A percentile compares a stretch with the other conserved stretches of the same genome.
Evolutionary conservation across 2,329 filamentous ascomycete genomes (phyloP).

Genomic region (Aspergillus chevalieri): DNA sequence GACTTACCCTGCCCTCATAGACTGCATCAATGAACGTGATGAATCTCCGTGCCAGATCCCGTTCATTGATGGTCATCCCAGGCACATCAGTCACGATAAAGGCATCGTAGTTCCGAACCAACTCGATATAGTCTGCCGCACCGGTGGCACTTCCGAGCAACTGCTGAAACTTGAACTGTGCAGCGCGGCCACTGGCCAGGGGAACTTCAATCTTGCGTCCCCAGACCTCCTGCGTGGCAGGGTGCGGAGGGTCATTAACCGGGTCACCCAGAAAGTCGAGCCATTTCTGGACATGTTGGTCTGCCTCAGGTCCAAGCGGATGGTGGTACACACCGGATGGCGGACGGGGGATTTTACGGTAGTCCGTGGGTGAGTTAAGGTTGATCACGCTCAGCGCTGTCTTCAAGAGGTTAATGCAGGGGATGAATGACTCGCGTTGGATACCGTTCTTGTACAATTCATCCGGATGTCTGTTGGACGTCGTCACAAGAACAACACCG

Average conservation of each 20-base stretch:
- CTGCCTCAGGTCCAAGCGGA: conserved; percentile 70
- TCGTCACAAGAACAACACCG: conserved; percentile 93
- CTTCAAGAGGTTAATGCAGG: conserved; percentile 89
- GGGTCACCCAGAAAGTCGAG: conserved; percentile 89
- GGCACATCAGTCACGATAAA: conserved; percentile 91
- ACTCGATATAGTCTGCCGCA: conserved; percentile 90
- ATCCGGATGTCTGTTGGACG: conserved; percentile 91
- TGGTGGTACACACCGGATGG: conserved; percentile 92
- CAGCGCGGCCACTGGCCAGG: conserved; percentile 76
- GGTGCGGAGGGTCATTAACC: conserved; percentile 65
- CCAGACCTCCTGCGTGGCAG: conserved; percentile 80
- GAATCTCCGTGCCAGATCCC: conserved; percentile 84
- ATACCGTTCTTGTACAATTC: conserved; percentile 98
- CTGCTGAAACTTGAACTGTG: conserved; percentile 88
- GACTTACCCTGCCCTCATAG: conserved; percentile 63
- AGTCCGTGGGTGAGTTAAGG: conserved; percentile 90
- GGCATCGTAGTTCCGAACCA: conserved; percentile 81
- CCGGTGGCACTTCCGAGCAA: conserved; percentile 82
- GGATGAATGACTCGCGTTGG: conserved; percentile 89
- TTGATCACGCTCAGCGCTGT: conserved; percentile 80
- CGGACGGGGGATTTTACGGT: conserved; percentile 91
- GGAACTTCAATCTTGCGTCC: conserved; percentile 85
- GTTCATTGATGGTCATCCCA: conserved; percentile 77
- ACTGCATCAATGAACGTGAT: conserved; percentile 98
- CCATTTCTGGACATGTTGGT: conserved; percentile 85